Percentiles rank a stretch among this genome's conserved stretches.
These are phyloP conservation scores for Globisporangium radiosum DNA, from an alignment of 352 stramenopile genomes.

Conservation along the genomic window DNA sequence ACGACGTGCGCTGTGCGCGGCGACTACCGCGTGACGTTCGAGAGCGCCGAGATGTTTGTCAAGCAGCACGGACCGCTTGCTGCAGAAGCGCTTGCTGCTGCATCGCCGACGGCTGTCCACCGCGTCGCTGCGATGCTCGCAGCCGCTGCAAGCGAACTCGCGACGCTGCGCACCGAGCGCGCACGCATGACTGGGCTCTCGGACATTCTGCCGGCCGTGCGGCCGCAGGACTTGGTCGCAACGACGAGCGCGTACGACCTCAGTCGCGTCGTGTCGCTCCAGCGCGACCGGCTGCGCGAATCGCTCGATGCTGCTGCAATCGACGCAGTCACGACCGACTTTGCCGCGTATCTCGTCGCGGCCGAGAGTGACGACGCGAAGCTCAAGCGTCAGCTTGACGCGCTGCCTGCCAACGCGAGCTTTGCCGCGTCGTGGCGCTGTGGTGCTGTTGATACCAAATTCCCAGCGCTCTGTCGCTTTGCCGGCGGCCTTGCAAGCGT, in stretches of 20 bases:
- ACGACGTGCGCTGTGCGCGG: not conserved
- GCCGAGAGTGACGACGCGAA: not conserved
- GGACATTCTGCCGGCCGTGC: slow-evolving; percentile 10
- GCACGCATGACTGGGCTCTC: slow-evolving; percentile 6
- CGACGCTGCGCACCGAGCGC: slow-evolving; percentile 6
- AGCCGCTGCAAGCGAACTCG: not conserved
- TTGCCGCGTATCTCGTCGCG: slow-evolving; percentile 2
- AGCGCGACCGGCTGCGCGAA: slow-evolving; percentile 7
- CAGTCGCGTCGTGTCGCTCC: slow-evolving; percentile 8
- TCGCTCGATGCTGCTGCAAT: slow-evolving; percentile 1
- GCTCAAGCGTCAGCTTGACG: not conserved
- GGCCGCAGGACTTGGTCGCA: slow-evolving; percentile 6
- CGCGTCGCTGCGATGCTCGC: slow-evolving; percentile 8
- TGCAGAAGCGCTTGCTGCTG: not conserved
- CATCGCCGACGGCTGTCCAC: not conserved
- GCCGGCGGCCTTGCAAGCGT: slow-evolving; percentile 3
- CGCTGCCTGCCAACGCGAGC: slow-evolving; percentile 4
- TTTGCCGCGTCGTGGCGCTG: slow-evolving; percentile 4
- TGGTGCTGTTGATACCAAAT: not conserved
- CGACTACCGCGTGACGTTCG: slow-evolving; percentile 11
- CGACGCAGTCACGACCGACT: slow-evolving; percentile 1
- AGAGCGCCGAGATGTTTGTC: slow-evolving; percentile 12
- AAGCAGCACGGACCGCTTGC: slow-evolving; percentile 4
- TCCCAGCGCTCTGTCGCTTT: slow-evolving; percentile 9
- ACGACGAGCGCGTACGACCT: slow-evolving; percentile 8